These are phyloP conservation scores for Ogataea dorogensis DNA, from an alignment of 805 yeast species.

Conservation along the genomic window DNA sequence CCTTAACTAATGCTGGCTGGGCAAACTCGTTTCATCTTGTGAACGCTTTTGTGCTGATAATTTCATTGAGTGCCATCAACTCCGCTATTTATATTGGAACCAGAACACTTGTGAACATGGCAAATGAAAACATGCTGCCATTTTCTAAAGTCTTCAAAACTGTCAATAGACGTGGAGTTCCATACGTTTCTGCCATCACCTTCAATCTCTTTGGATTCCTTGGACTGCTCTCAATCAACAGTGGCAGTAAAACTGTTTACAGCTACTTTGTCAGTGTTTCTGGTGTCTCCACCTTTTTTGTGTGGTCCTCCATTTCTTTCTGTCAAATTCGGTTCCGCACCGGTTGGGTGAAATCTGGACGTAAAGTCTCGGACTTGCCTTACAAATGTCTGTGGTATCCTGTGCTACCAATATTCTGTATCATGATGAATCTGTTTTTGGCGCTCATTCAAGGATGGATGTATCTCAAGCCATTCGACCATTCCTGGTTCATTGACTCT, in stretches of 20 bases:
- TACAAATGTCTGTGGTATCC: slow-evolving; percentile 55
- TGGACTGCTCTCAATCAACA: slow-evolving; percentile 53
- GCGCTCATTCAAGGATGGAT: slow-evolving; percentile 69
- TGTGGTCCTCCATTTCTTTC: slow-evolving; percentile 60
- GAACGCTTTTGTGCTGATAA: slow-evolving; percentile 60
- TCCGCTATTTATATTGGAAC: slow-evolving; percentile 69
- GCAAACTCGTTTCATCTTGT: slow-evolving; percentile 51
- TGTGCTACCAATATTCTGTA: slow-evolving; percentile 45
- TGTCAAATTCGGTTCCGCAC: slow-evolving; percentile 58
- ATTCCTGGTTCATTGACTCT: slow-evolving; percentile 54
- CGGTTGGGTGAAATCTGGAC: slow-evolving; percentile 44
- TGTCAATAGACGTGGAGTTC: slow-evolving; percentile 60
- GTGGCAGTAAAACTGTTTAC: slow-evolving; percentile 62
- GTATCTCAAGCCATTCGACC: slow-evolving; percentile 53
- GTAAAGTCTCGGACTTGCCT: slow-evolving; percentile 48
- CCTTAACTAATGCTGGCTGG: slow-evolving; percentile 52
- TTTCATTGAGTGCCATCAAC: slow-evolving; percentile 68
- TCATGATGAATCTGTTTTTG: slow-evolving; percentile 49
- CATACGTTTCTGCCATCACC: slow-evolving; percentile 55
- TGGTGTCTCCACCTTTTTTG: slow-evolving; percentile 67
- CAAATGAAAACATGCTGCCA: slow-evolving; percentile 49
- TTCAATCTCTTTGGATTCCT: slow-evolving; percentile 55
- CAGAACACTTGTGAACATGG: slow-evolving; percentile 62
- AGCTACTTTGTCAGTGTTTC: slow-evolving; percentile 58
- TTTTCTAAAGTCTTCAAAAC: slow-evolving; percentile 42